phyloP scores from a whole-genome alignment of 345 rosid species.

The Diplotaxis tenuifolia region DNA sequence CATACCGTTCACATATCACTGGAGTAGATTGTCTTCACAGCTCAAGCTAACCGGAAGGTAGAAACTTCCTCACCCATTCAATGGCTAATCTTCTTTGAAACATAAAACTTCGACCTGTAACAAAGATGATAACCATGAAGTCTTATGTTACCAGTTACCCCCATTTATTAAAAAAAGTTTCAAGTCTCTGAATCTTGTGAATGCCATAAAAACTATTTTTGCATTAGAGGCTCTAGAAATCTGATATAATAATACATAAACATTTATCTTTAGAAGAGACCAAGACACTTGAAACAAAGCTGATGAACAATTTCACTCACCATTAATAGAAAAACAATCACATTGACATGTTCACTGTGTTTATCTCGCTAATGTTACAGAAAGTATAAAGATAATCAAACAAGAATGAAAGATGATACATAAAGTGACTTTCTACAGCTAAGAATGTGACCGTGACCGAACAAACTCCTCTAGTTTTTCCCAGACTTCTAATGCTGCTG shows the following conservation, averaged over 20 bases:
- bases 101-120: not conserved
- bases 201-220: not conserved
- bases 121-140: not conserved
- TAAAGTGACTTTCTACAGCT: constrained; percentile 33
- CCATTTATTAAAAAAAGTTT: not conserved
- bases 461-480: constrained; percentile 89
- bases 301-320: not conserved
- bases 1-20: not conserved
- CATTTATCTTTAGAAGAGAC: not conserved
- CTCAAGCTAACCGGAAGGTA: not conserved
- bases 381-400: constrained; percentile 7
- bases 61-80: not conserved
- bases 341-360: constrained; percentile 23
- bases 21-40: not conserved
- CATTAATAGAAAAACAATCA: not conserved
- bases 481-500: constrained; percentile 98
- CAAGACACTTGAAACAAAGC: not conserved
- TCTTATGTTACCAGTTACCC: not conserved
- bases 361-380: constrained; percentile 28
- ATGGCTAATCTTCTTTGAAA: not conserved
- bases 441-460: constrained; percentile 78
- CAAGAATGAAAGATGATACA: constrained; percentile 19
- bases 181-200: constrained; percentile 1
- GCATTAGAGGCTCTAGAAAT: not conserved
- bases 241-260: not conserved